A percentile compares a stretch with the other conserved stretches of the same genome.
Conservation (phyloP, 768 basidiomycete species). For the Sporobolomyces pararoseus region DNA sequence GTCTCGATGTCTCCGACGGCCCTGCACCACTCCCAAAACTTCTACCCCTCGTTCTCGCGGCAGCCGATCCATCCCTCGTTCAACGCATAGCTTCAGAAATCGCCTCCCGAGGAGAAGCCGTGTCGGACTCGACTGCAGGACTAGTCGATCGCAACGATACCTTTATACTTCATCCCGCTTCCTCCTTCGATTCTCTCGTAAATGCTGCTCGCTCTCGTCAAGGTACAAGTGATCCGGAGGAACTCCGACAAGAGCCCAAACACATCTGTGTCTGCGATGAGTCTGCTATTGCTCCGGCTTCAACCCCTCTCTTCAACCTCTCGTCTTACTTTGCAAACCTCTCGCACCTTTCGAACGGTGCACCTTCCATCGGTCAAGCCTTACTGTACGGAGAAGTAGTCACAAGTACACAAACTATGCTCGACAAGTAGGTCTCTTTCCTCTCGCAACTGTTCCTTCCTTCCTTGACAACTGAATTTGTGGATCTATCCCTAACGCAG, state of each 20-base stretch:
- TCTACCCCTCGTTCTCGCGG: slow-evolving; percentile 34
- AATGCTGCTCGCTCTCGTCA: slow-evolving; percentile 56
- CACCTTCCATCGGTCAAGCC: slow-evolving; percentile 27
- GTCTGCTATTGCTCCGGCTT: slow-evolving; percentile 47
- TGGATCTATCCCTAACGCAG: slow-evolving; percentile 51
- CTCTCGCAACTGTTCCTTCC: slow-evolving; percentile 13
- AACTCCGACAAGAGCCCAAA: slow-evolving; percentile 44
- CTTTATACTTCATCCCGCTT: slow-evolving; percentile 23
- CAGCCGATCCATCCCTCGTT: slow-evolving; percentile 11
- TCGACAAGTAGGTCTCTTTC: slow-evolving; percentile 71
- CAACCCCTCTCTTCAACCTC: slow-evolving; percentile 73
- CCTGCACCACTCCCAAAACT: slow-evolving; percentile 42
- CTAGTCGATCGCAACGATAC: slow-evolving; percentile 45
- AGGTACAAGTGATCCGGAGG: slow-evolving; percentile 38
- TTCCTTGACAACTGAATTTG: background rate
- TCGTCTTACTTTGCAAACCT: slow-evolving; percentile 56
- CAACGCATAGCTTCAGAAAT: background rate
- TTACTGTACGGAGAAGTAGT: slow-evolving; percentile 82
- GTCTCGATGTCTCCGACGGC: slow-evolving; percentile 54
- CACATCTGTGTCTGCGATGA: slow-evolving; percentile 45
- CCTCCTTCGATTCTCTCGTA: slow-evolving; percentile 9
- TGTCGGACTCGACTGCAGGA: slow-evolving; percentile 34
- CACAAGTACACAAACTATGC: slow-evolving; percentile 89
- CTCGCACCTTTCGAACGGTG: background rate
- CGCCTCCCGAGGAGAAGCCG: slow-evolving; percentile 5